Evolutionary conservation across 106 monocot genomes (phyloP).

Genomic region (Allium sativum): DNA sequence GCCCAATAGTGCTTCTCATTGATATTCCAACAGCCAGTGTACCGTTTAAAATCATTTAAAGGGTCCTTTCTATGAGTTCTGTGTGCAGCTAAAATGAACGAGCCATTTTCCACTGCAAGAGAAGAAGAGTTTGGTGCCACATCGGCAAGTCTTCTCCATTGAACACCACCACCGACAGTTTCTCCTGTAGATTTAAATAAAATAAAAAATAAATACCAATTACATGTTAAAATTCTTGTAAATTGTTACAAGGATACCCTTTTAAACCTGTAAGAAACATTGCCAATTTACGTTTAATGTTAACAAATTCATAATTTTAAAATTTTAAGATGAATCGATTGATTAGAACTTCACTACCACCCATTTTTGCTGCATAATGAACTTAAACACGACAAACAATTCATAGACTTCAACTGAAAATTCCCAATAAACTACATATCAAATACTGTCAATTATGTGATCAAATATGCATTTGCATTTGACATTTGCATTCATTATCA

Average conservation of each 20-base stretch:
- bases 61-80: slow-evolving; percentile 53
- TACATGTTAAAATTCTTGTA: background rate
- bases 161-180: background rate
- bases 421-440: no score
- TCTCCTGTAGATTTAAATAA: background rate
- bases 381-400: no score
- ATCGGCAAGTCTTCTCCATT: background rate
- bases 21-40: slow-evolving; percentile 92
- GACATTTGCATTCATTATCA: no score
- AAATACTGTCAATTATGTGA: no score
- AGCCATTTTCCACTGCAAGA: background rate
- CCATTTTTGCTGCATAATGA: background rate
- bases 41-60: slow-evolving; percentile 33
- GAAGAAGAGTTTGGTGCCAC: background rate
- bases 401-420: no score
- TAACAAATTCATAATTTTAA: no score
- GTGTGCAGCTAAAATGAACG: slow-evolving; percentile 2
- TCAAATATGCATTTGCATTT: background rate
- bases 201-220: background rate
- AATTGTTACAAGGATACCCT: background rate
- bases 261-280: no score
- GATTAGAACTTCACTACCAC: no score
- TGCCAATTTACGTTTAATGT: no score
- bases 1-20: slow-evolving; percentile 80
- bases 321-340: background rate